Conservation (phyloP, 129 eudicot species). For the Escallonia herrerae region DNA sequence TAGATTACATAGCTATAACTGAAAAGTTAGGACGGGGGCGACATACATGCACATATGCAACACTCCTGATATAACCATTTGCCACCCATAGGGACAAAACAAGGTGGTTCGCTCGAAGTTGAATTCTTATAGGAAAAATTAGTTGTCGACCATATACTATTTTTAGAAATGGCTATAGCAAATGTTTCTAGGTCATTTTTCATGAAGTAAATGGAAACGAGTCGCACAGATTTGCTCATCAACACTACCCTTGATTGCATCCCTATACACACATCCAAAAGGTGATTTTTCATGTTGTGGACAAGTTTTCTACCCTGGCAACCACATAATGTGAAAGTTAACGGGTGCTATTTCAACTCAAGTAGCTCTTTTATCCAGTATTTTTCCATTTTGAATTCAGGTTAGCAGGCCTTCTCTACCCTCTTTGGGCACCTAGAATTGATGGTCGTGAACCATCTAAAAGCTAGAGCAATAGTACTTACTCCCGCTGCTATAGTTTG, state of each 20-base stretch:
- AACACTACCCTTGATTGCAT: constrained; percentile 32
- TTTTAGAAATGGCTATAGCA: too few species aligned
- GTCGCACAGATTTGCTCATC: constrained; percentile 31
- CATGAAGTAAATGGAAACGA: constrained; percentile 21
- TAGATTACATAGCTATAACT: too few species aligned
- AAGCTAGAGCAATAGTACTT: constrained; percentile 60
- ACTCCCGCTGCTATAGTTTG: constrained; percentile 38
- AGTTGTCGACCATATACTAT: too few species aligned
- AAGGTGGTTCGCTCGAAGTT: too few species aligned
- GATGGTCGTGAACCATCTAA: constrained; percentile 49
- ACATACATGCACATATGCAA: too few species aligned
- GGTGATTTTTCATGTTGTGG: constrained; percentile 21
- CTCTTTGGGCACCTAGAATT: constrained; percentile 33
- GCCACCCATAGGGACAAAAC: too few species aligned
- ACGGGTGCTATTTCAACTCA: constrained; percentile 43
- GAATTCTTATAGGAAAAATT: too few species aligned
- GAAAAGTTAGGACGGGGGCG: too few species aligned
- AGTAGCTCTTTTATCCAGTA: constrained; percentile 40
- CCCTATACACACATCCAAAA: constrained; percentile 21
- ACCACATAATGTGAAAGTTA: constrained; percentile 15
- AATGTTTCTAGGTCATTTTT: too few species aligned
- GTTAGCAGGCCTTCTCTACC: constrained; percentile 13
- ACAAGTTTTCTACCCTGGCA: constrained; percentile 31
- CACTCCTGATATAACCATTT: too few species aligned
- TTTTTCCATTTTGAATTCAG: constrained; percentile 36